Evolutionary conservation across 176 grass and related monocot genomes (phyloP).

Genomic region (barley (Hordeum vulgare)): MorexV3_pseudomolecules_assembly NC_058523.1:241700767-241701266

Average conservation of each 20-base stretch:
- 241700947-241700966: conserved; percentile 20
- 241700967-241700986: background rate
- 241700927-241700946: conserved; percentile 45
- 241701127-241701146: background rate
- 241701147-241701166: background rate
- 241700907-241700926: conserved; percentile 92
- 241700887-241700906: conserved; percentile 89
- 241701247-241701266: background rate
- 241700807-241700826: background rate
- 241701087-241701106: background rate
- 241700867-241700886: conserved; percentile 97
- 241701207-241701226: background rate
- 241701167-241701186: background rate
- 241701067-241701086: background rate
- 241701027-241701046: background rate
- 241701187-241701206: background rate
- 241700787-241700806: background rate
- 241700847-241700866: conserved; percentile 16
- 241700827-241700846: background rate
- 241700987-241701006: background rate
- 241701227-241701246: background rate
- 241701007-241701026: background rate
- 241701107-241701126: background rate
- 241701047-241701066: background rate
- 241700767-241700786: background rate